A percentile compares a stretch with the other conserved stretches of the same genome.
phyloP scores from a whole-genome alignment of 768 basidiomycete genomes.

The Mycena indigotica region DNA sequence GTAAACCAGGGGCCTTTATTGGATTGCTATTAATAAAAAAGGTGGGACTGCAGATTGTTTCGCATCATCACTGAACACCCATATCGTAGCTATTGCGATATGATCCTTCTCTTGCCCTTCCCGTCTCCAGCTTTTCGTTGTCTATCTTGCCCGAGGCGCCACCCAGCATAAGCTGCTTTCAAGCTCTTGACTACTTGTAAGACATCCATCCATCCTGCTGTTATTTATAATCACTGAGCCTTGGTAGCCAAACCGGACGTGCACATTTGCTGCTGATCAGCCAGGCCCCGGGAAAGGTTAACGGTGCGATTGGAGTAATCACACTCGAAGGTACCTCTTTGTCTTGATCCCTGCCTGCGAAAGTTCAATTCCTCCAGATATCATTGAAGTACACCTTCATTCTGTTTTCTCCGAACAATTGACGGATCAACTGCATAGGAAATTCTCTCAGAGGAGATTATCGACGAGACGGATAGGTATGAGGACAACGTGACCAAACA shows the following conservation, averaged over 20 bases:
- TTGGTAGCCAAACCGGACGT: constrained; percentile 82
- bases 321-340: constrained; percentile 73
- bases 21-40: constrained; percentile 68
- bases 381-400: constrained; percentile 53
- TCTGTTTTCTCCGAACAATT: background rate
- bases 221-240: background rate
- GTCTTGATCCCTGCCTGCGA: background rate
- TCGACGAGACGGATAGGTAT: constrained; percentile 92
- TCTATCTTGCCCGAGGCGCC: constrained; percentile 88
- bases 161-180: constrained; percentile 90
- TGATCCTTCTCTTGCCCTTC: constrained; percentile 77
- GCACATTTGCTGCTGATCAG: constrained; percentile 90
- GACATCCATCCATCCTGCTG: constrained; percentile 21
- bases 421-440: constrained; percentile 40
- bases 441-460: constrained; percentile 95
- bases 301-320: constrained; percentile 89
- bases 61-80: too few species aligned
- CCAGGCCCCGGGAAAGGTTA: constrained; percentile 75
- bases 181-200: constrained; percentile 91
- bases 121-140: constrained; percentile 74
- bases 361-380: constrained; percentile 47
- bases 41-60: too few species aligned
- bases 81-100: constrained; percentile 81
- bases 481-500: constrained; percentile 85
- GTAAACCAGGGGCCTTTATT: constrained; percentile 53